Base-by-base conservation (phyloP, 2,329 filamentous ascomycete genomes). In the Lachnellula hyalina region DNA sequence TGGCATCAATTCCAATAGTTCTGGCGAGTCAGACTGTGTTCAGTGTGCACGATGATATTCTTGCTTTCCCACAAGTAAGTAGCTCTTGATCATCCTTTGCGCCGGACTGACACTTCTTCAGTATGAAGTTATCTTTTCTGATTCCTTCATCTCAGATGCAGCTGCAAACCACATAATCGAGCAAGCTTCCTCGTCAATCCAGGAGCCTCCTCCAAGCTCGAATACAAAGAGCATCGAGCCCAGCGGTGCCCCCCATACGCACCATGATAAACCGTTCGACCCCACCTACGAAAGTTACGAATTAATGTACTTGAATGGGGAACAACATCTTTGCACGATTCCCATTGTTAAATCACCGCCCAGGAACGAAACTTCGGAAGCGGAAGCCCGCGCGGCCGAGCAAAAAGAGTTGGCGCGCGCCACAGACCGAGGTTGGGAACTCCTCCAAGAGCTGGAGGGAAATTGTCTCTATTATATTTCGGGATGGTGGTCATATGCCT, bases 401-500 rank as follows among this genome's bases (percentile, higher is more conserved):
- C 78, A 84, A 67, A 83, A 82, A 65, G 86, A 89, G 68, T 73
- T 89, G 4, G 78, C 81, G 35, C 79, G 83, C 47, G 86, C 86
- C 5, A 84, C 82, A 9, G 80, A 84, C 55, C 78, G 84, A 23
- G 86, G 86, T 0, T 81, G 85, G 73, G 84, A 89, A 67, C 73
- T 89, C 34, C 73, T 90, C 8, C 76, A 81, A 57, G 84, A 82
- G 49, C 82, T 90, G 77, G 79, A 87, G 57, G 85, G 81, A 1
- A 79, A 80, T 51, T 90, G 86, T 71, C 77, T 89, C 62, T 89
- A 87, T 69, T 89, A 84, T 69, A 74, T 86, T 23, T 83, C 80
- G 12, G 86, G 85, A 2, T 90, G 86, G 86, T 90, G 86, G 86
- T 86, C 82, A 53, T 90, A 90, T 68, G 82, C 82, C 35, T 89